Conservation (phyloP, 2,329 filamentous ascomycete genomes). For the Colletotrichum liriopes region DNA sequence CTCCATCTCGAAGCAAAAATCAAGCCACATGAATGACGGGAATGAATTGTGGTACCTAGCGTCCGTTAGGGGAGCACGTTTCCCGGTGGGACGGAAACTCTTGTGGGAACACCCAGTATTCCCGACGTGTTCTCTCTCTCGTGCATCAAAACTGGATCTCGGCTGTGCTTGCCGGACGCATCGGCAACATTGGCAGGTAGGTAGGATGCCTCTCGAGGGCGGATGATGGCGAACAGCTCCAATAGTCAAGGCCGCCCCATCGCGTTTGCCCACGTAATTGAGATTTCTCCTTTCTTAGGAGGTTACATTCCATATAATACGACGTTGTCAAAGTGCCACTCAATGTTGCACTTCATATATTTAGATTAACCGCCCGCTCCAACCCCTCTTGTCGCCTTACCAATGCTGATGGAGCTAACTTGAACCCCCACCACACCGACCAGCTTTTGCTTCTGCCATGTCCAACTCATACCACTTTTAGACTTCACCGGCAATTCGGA, state of each 20-base stretch:
- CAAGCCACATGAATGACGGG: constrained; percentile 12
- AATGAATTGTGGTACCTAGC: background rate
- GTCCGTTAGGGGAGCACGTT: constrained; percentile 22
- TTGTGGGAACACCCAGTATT: constrained; percentile 26
- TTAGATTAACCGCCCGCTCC: constrained; percentile 8
- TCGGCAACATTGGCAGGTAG: background rate
- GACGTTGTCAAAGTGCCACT: constrained; percentile 8
- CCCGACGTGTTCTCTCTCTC: constrained; percentile 20
- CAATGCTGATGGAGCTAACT: too few species aligned
- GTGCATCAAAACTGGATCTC: constrained; percentile 11
- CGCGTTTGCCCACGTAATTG: constrained; percentile 4
- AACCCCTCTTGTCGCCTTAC: constrained; percentile 1
- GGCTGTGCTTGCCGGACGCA: background rate
- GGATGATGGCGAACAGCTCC: constrained; percentile 31
- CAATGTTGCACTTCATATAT: constrained; percentile 24
- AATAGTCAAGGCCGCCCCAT: background rate
- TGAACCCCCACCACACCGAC: background rate
- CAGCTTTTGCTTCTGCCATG: background rate
- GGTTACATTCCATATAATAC: constrained; percentile 11
- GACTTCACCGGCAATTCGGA: constrained; percentile 12
- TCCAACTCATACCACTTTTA: constrained; percentile 32
- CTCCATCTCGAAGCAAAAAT: background rate
- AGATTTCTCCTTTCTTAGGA: constrained; percentile 3
- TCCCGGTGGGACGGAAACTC: constrained; percentile 18
- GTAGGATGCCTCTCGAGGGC: constrained; percentile 14